Percentiles rank a stretch among this genome's conserved stretches.
These are phyloP conservation scores for Xylariaceae sp. DNA, from an alignment of 2,329 filamentous ascomycete species.

Conservation along the genomic window DNA sequence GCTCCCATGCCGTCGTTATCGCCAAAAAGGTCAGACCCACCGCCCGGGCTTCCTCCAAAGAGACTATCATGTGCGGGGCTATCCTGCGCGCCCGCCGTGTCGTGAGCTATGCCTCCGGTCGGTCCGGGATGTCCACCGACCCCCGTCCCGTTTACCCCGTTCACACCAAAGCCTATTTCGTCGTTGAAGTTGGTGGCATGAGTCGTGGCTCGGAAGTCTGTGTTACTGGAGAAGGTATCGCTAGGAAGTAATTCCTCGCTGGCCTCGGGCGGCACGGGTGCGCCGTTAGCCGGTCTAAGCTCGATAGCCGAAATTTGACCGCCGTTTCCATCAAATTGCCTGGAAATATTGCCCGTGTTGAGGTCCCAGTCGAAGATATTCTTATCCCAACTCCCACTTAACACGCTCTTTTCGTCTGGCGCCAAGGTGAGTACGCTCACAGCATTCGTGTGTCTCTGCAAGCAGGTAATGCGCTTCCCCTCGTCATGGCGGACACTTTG, in stretches of 20 bases:
- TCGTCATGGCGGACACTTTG: conserved; percentile 93
- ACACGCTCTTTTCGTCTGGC: conserved; percentile 76
- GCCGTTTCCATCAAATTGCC: conserved; percentile 70
- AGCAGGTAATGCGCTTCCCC: conserved; percentile 76
- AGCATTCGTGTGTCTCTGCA: conserved; percentile 82
- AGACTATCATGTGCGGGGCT: conserved; percentile 72
- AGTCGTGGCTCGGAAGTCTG: conserved; percentile 54
- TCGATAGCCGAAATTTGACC: conserved; percentile 87
- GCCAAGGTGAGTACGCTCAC: conserved; percentile 81
- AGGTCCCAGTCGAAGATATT: conserved; percentile 91
- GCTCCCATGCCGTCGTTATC: conserved; percentile 61
- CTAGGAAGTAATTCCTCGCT: conserved; percentile 51
- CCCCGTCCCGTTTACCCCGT: conserved; percentile 31
- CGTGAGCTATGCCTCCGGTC: conserved; percentile 34
- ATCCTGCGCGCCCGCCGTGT: conserved; percentile 52
- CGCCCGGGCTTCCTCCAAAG: conserved; percentile 68
- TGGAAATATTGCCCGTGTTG: conserved; percentile 71
- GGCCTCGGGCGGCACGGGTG: conserved; percentile 70
- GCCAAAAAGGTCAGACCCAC: conserved; percentile 76
- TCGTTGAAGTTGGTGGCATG: conserved; percentile 40
- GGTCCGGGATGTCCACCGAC: conserved; percentile 32
- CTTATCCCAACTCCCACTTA: conserved; percentile 97
- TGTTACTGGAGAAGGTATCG: conserved; percentile 73
- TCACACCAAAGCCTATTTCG: conserved; percentile 32
- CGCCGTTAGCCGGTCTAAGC: conserved; percentile 67